These are phyloP conservation scores for Mycena albidolilacea DNA, from an alignment of 768 basidiomycete species.

Conservation along the genomic window DNA sequence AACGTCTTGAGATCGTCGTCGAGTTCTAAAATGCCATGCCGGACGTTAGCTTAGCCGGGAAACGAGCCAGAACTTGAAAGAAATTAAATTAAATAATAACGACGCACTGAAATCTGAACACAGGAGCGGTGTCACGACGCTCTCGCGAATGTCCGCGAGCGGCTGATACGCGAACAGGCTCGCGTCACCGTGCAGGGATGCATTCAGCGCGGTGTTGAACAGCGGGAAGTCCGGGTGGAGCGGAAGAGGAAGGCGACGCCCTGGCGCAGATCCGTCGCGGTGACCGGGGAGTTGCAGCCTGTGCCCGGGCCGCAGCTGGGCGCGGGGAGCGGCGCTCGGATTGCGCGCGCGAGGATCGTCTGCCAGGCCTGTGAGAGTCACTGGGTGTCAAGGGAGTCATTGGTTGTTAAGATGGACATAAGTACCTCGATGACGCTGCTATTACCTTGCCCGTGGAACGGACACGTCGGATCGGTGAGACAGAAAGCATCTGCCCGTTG, in stretches of 20 bases:
- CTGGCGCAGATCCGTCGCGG: conserved; percentile 26
- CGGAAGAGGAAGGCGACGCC: conserved; percentile 4
- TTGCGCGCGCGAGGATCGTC: conserved; percentile 19
- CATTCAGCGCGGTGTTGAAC: conserved; percentile 24
- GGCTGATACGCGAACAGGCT: conserved; percentile 25
- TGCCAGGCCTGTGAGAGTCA: conserved; percentile 29
- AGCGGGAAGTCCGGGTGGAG: conserved; percentile 22
- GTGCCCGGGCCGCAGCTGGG: conserved; percentile 22
- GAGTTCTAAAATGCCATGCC: background rate
- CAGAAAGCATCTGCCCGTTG: conserved; percentile 41
- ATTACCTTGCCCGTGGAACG: conserved; percentile 39
- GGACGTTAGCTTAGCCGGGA: too few species aligned
- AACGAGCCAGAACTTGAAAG: background rate
- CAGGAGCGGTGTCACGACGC: conserved; percentile 8
- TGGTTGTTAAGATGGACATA: background rate
- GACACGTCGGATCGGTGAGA: conserved; percentile 33
- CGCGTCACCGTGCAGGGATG: conserved; percentile 24
- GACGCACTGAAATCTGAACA: conserved; percentile 28
- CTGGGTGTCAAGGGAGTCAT: too few species aligned
- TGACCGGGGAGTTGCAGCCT: conserved; percentile 25
- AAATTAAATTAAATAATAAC: background rate
- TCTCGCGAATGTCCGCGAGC: conserved; percentile 10
- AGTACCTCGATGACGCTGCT: conserved; percentile 53
- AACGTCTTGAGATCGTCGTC: background rate
- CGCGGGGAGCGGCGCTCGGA: conserved; percentile 24